Evolutionary conservation across 257 asterid species (phyloP).

Genomic region (Craterostigma plantagineum): DNA sequence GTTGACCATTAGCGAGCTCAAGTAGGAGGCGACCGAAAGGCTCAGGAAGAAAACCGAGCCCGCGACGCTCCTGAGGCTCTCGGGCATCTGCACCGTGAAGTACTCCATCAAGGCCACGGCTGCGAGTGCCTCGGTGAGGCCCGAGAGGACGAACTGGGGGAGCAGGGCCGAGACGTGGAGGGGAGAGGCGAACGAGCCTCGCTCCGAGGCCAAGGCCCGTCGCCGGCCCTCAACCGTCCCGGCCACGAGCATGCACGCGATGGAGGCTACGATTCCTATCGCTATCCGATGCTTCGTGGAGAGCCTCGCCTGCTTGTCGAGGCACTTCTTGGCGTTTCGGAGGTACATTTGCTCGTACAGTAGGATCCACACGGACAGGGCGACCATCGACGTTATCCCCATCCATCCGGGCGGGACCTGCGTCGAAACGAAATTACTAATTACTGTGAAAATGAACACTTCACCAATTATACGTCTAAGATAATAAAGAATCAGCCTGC

Average conservation of each 20-base stretch:
- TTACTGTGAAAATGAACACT: too few relatives aligned
- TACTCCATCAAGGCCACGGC: conserved; percentile 55
- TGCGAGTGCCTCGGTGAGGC: conserved; percentile 52
- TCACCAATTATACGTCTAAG: too few relatives aligned
- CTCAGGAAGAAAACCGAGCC: conserved; percentile 50
- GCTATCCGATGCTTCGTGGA: conserved; percentile 20
- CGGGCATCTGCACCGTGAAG: conserved; percentile 34
- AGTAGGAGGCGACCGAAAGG: conserved; percentile 35
- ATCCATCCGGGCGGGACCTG: conserved; percentile 80
- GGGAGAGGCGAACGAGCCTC: conserved; percentile 25
- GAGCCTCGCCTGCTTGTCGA: conserved; percentile 24
- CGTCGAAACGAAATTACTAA: too few relatives aligned
- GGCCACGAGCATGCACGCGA: conserved; percentile 44
- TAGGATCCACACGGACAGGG: conserved; percentile 54
- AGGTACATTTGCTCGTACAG: conserved; percentile 38
- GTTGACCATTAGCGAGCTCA: conserved; percentile 40
- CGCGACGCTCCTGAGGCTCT: conserved; percentile 53
- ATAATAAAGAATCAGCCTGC: too few relatives aligned
- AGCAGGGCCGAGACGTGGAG: conserved; percentile 26
- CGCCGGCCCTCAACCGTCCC: conserved; percentile 36
- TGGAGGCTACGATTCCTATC: conserved; percentile 37
- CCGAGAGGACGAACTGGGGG: conserved; percentile 53
- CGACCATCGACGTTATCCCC: conserved; percentile 59
- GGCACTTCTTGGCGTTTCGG: conserved; percentile 15
- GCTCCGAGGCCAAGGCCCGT: conserved; percentile 18